Percentiles rank a stretch among this genome's conserved stretches.
These are phyloP conservation scores for Chiua virens DNA, from an alignment of 768 basidiomycete species.

Conservation along the genomic window DNA sequence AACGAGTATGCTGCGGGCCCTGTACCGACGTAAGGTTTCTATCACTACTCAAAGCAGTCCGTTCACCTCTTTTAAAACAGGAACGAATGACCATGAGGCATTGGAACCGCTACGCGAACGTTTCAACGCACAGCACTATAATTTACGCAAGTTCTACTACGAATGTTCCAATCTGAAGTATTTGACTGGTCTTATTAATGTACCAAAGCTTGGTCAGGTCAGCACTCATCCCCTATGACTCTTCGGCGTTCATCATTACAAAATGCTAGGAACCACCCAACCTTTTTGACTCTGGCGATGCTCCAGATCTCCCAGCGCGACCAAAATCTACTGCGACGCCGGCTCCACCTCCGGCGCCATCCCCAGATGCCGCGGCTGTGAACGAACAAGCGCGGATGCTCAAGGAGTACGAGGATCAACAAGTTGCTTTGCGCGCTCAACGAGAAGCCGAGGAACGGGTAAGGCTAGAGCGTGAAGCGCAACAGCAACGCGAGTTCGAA, in stretches of 20 bases:
- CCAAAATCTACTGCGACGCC: constrained; percentile 55
- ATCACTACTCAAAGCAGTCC: not conserved
- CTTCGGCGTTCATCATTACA: not conserved
- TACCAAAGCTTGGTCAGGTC: constrained; percentile 94
- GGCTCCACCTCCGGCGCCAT: constrained; percentile 72
- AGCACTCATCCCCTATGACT: not conserved
- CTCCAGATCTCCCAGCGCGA: constrained; percentile 86
- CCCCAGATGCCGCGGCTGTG: constrained; percentile 68
- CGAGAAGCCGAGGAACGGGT: constrained; percentile 81
- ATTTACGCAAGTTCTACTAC: constrained; percentile 96
- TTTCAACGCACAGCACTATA: constrained; percentile 89
- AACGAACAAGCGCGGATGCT: constrained; percentile 92
- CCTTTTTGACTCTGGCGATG: constrained; percentile 75
- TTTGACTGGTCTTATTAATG: constrained; percentile 95
- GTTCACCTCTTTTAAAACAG: constrained; percentile 43
- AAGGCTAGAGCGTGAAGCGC: constrained; percentile 73
- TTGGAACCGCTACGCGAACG: constrained; percentile 86
- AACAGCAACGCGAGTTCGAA: constrained; percentile 87
- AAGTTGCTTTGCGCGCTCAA: constrained; percentile 78
- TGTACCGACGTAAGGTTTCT: constrained; percentile 78
- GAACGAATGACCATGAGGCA: constrained; percentile 86
- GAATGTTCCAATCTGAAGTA: constrained; percentile 99
- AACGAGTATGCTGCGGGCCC: constrained; percentile 96
- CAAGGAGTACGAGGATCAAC: constrained; percentile 95
- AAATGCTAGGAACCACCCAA: constrained; percentile 88